These are phyloP conservation scores for Trichoderma guizhouense DNA, from an alignment of 2,329 filamentous ascomycete species.

Conservation along the genomic window DNA sequence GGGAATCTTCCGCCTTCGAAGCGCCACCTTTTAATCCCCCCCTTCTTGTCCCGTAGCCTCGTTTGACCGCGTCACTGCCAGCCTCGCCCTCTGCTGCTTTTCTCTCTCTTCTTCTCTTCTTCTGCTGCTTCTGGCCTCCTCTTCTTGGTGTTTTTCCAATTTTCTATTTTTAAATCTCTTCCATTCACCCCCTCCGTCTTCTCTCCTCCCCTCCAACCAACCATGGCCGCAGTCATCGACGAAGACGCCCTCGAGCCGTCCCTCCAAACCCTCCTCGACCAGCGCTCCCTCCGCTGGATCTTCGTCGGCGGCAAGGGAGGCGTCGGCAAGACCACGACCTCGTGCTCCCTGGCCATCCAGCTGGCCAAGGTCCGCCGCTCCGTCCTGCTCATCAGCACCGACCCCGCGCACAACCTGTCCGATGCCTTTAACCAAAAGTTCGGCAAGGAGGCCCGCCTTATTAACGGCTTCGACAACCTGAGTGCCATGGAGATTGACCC, in stretches of 20 bases:
- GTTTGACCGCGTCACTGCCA: neutral
- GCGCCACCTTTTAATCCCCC: neutral
- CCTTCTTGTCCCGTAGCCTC: neutral
- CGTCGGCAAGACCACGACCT: conserved; percentile 99
- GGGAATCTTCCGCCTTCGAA: neutral
- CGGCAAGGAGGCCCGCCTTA: conserved; percentile 91
- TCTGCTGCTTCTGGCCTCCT: neutral
- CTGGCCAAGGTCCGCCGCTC: conserved; percentile 92
- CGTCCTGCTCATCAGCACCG: conserved; percentile 95
- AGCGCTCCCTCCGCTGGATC: conserved; percentile 95
- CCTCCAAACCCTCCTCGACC: conserved; percentile 90
- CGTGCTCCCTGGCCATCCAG: conserved; percentile 96
- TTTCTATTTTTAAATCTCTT: neutral
- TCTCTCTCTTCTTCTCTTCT: neutral
- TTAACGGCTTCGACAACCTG: conserved; percentile 89
- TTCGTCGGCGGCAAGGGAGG: conserved; percentile 98
- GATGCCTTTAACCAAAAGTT: conserved; percentile 99
- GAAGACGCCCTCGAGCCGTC: conserved; percentile 85
- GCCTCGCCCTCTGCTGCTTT: neutral
- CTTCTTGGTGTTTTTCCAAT: neutral
- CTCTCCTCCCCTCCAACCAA: neutral
- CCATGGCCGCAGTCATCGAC: conserved; percentile 42
- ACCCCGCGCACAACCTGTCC: conserved; percentile 95
- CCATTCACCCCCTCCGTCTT: neutral
- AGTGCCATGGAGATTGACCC: conserved; percentile 99